Evolutionary conservation across 257 asterid genomes (phyloP).

Genomic region (Fraxinus americana): DNA sequence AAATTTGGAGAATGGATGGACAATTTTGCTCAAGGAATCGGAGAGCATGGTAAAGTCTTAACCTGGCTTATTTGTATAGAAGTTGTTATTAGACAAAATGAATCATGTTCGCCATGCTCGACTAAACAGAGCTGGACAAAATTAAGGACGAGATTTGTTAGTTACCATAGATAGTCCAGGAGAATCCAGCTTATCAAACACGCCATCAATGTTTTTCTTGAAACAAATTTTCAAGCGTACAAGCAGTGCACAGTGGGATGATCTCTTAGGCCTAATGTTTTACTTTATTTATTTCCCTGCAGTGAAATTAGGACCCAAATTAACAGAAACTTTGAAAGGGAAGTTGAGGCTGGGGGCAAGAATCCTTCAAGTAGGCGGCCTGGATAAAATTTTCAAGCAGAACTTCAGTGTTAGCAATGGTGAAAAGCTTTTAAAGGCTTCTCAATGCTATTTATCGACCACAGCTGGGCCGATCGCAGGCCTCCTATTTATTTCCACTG

Average conservation of each 20-base stretch:
- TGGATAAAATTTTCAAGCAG: conserved; percentile 25
- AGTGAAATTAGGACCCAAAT: background rate
- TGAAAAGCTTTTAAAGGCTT: conserved; percentile 30
- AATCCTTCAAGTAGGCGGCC: background rate
- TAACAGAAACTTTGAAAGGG: conserved; percentile 6
- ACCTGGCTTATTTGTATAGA: background rate
- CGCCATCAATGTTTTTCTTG: background rate
- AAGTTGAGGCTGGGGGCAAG: conserved; percentile 14
- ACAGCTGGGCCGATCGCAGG: conserved; percentile 35
- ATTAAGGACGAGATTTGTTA: too few relatives aligned
- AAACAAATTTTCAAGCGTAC: too few relatives aligned
- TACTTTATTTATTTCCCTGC: background rate
- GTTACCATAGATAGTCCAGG: background rate
- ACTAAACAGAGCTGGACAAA: background rate
- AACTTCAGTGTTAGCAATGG: conserved; percentile 17
- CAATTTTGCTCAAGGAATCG: background rate
- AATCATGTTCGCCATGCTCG: background rate
- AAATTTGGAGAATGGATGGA: too few relatives aligned
- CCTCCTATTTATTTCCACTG: conserved; percentile 27
- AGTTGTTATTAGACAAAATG: background rate
- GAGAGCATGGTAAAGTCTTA: conserved; percentile 6
- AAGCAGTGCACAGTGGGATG: too few relatives aligned
- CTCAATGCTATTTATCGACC: conserved; percentile 29
- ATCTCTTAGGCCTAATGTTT: background rate
- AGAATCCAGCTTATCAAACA: background rate